phyloP scores from a whole-genome alignment of 306 rosid genomes.

The Inga oerstediana region DNA sequence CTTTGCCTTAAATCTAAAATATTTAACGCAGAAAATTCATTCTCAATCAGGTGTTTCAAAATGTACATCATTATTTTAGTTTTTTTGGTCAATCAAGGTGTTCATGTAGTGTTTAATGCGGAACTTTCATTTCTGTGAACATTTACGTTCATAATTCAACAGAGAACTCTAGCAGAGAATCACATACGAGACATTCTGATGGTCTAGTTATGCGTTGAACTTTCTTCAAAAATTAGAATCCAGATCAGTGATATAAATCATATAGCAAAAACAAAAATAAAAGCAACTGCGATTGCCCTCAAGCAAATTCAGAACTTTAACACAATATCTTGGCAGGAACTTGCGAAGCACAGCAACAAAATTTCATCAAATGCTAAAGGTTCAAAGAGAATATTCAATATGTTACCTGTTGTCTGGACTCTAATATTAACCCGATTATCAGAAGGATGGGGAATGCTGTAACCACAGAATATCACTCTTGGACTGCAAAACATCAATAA shows the following conservation, averaged over 20 bases:
- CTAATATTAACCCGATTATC: constrained; percentile 80
- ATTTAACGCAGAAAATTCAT: not conserved
- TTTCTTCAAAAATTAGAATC: not conserved
- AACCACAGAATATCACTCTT: constrained; percentile 68
- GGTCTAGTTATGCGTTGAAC: not conserved
- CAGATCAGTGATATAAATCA: constrained; percentile 1
- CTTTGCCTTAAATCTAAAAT: not conserved
- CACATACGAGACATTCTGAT: not conserved
- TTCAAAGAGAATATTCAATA: not conserved
- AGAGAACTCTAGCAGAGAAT: not conserved
- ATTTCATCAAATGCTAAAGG: constrained; percentile 6
- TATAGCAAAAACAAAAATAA: constrained; percentile 13
- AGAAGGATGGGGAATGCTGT: constrained; percentile 94
- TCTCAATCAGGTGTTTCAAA: not conserved
- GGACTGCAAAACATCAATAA: constrained; percentile 57
- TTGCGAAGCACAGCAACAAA: constrained; percentile 4
- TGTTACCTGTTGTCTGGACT: constrained; percentile 77
- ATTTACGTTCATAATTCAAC: not conserved
- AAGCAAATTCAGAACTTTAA: constrained; percentile 2
- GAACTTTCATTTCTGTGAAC: not conserved
- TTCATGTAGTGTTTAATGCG: not conserved
- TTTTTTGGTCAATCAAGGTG: not conserved
- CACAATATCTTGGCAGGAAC: constrained; percentile 9
- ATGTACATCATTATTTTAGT: not conserved
- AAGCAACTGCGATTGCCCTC: not conserved